A percentile compares a stretch with the other conserved stretches of the same genome.
These are phyloP conservation scores for Santalum album DNA, from an alignment of 164 flowering plant genomes.

Conservation along the genomic window DNA sequence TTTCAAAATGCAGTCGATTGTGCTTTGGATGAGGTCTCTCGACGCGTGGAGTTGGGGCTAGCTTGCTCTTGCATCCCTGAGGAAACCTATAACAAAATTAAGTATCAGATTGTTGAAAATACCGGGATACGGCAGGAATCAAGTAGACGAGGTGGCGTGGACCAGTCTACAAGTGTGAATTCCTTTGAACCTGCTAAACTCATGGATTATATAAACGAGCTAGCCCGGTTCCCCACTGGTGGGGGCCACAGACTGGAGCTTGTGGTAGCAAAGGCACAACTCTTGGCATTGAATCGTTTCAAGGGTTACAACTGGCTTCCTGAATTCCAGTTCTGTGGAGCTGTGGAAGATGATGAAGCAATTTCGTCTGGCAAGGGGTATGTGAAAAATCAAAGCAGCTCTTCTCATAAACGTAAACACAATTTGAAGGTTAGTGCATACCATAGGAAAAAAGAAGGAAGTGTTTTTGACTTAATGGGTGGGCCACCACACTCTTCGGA, in stretches of 20 bases:
- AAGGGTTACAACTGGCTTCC: constrained; percentile 34
- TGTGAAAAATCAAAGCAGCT: constrained; percentile 5
- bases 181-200: constrained; percentile 38
- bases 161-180: constrained; percentile 16
- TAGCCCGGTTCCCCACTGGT: constrained; percentile 30
- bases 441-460: constrained; percentile 35
- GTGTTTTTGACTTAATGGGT: constrained; percentile 33
- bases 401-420: constrained; percentile 29
- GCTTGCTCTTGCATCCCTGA: constrained; percentile 46
- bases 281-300: constrained; percentile 34
- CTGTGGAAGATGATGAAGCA: constrained; percentile 17
- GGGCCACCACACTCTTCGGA: constrained; percentile 17
- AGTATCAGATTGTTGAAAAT: constrained; percentile 38
- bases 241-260: constrained; percentile 34
- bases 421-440: constrained; percentile 25
- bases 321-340: constrained; percentile 27
- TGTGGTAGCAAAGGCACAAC: constrained; percentile 42
- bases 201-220: constrained; percentile 26
- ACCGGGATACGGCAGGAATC: constrained; percentile 41
- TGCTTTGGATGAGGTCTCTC: constrained; percentile 53
- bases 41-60: constrained; percentile 44
- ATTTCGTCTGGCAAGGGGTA: constrained; percentile 2
- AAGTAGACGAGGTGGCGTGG: constrained; percentile 29
- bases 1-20: constrained; percentile 36
- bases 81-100: constrained; percentile 26